Percentiles rank a stretch among this genome's conserved stretches.
phyloP scores from a whole-genome alignment of 2,329 filamentous ascomycete genomes.

The Pseudocercospora macadamiae region DNA sequence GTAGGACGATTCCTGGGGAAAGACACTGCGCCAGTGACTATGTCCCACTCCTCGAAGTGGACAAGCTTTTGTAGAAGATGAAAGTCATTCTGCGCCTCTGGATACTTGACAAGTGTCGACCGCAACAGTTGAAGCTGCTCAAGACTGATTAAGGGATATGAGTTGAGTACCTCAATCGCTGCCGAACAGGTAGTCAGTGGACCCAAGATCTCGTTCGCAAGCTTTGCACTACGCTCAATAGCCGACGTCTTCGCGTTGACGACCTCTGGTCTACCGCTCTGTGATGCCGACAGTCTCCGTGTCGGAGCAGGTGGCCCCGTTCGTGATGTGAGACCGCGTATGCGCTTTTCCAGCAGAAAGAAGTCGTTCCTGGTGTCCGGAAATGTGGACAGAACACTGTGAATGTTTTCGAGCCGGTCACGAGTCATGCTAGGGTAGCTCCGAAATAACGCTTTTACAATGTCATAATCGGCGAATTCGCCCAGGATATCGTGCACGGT shows the following conservation, averaged over 20 bases:
- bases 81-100: conserved; percentile 10
- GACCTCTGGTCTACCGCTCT: background rate
- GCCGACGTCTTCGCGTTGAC: background rate
- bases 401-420: conserved; percentile 2
- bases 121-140: conserved; percentile 6
- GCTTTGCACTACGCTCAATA: background rate
- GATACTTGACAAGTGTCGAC: conserved; percentile 4
- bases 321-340: background rate
- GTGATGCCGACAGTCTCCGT: background rate
- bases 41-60: background rate
- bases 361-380: background rate
- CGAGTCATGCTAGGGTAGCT: conserved; percentile 5
- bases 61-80: conserved; percentile 1
- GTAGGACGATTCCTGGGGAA: background rate
- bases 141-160: background rate
- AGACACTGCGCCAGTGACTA: background rate
- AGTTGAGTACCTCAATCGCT: conserved; percentile 3
- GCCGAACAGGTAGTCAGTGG: conserved; percentile 12
- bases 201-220: conserved; percentile 14
- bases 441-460: background rate
- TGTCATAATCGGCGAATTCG: background rate
- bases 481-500: background rate
- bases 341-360: conserved; percentile 4
- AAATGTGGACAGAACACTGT: background rate
- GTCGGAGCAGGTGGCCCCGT: background rate